These are phyloP conservation scores for Allium fistulosum DNA, from an alignment of 106 monocot genomes.

Conservation along the genomic window DNA sequence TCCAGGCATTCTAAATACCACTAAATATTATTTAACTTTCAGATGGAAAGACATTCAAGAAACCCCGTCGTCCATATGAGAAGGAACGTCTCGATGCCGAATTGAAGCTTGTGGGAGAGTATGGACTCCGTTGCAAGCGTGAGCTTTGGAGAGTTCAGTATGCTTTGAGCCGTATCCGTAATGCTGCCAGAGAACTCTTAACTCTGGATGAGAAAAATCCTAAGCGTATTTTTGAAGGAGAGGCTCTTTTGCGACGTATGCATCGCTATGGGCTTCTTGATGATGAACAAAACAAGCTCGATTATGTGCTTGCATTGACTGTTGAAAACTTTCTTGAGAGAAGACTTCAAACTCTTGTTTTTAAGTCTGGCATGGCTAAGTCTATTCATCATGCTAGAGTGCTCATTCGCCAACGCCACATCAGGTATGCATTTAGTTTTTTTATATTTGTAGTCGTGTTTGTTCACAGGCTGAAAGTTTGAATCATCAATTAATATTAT, in stretches of 20 bases:
- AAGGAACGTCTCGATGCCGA: conserved; percentile 88
- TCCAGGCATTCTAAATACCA: background rate
- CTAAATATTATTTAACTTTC: background rate
- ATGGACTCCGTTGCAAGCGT: conserved; percentile 83
- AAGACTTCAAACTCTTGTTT: conserved; percentile 81
- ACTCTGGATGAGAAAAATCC: conserved; percentile 88
- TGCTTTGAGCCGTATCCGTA: conserved; percentile 79
- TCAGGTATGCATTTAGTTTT: conserved; percentile 39
- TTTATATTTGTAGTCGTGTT: background rate
- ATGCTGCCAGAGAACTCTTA: conserved; percentile 80
- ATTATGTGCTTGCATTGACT: conserved; percentile 81
- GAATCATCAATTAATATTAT: too few relatives aligned
- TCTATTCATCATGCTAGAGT: conserved; percentile 84
- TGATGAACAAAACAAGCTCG: conserved; percentile 81
- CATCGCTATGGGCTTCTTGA: conserved; percentile 79
- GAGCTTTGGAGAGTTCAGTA: conserved; percentile 93
- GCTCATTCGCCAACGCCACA: conserved; percentile 83
- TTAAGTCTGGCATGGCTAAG: conserved; percentile 88
- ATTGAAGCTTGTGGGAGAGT: conserved; percentile 92
- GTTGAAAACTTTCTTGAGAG: conserved; percentile 91
- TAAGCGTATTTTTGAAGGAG: conserved; percentile 77
- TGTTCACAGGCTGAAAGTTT: too few relatives aligned
- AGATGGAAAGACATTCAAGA: conserved; percentile 99
- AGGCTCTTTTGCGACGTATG: conserved; percentile 81
- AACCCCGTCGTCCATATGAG: conserved; percentile 90